Evolutionary conservation across 805 yeast species (phyloP).

Genomic region (Ogataea glucozyma): DNA sequence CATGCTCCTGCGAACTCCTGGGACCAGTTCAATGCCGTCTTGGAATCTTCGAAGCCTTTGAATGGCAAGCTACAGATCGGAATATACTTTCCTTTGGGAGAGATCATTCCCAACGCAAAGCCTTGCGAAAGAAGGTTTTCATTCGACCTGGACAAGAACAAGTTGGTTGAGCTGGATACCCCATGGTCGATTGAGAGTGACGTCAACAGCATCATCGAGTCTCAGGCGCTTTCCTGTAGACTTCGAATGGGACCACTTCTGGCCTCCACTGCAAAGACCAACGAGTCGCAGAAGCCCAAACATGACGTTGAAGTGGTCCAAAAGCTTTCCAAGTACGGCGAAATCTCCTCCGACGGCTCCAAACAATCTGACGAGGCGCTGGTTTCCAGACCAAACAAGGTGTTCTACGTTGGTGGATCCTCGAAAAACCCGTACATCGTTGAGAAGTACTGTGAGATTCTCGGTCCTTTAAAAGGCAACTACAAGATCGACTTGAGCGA

Average conservation of each 20-base stretch:
- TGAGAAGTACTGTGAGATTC: constrained; percentile 63
- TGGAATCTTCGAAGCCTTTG: constrained; percentile 39
- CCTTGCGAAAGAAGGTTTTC: constrained; percentile 60
- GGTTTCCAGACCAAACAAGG: constrained; percentile 60
- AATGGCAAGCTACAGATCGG: constrained; percentile 56
- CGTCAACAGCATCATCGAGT: constrained; percentile 76
- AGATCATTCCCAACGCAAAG: constrained; percentile 80
- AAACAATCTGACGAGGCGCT: constrained; percentile 45
- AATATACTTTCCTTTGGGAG: constrained; percentile 85
- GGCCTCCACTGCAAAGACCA: constrained; percentile 32
- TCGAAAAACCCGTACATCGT: constrained; percentile 72
- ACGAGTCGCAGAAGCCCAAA: constrained; percentile 3
- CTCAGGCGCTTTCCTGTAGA: constrained; percentile 85
- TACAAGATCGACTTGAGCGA: constrained; percentile 75
- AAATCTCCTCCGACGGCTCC: constrained; percentile 50
- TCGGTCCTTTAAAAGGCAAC: constrained; percentile 67
- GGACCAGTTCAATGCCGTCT: constrained; percentile 59
- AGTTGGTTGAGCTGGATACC: constrained; percentile 35
- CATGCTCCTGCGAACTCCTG: constrained; percentile 42
- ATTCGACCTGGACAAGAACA: constrained; percentile 35
- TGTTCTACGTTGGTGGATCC: constrained; percentile 87
- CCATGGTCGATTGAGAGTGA: constrained; percentile 64
- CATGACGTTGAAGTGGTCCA: constrained; percentile 25
- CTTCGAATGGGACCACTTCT: constrained; percentile 78
- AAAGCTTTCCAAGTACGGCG: constrained; percentile 40